Base-by-base conservation (phyloP, 2,329 filamentous ascomycete genomes). In the Cladophialophora chaetospira region DNA sequence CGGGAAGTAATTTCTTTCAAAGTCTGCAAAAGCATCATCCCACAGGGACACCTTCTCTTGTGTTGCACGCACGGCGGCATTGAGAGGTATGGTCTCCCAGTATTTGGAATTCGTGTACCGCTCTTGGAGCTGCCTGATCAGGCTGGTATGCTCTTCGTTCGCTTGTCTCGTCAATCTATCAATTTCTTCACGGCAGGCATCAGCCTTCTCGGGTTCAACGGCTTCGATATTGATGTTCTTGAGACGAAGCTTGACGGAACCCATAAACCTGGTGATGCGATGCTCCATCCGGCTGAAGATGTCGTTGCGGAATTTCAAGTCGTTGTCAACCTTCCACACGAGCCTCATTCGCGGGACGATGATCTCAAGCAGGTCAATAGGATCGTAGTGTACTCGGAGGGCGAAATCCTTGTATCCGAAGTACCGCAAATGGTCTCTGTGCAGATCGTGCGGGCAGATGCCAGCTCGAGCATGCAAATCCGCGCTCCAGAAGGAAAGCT, bases 281-380 rank as follows among this genome's bases (percentile, higher is more conserved):
- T 91, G 86, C 68, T 96, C 89, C 60, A 88, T 88, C 68, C 87
- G 88, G 19, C 79, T 80, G 69, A 89, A 99, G 28, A 96, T 85
- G 21, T 96, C 91, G 66, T 99, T 99, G 72, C 96, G 96, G 66
- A 99, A 81, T 63, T 82, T 88, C 46, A 99, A 76, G 69, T 99
- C 94, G 62, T 95, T 89, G 65, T 96, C 93, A 23, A 99, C 94
- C 71, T 97, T 97, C 93, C 95, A 99, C 0, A 93, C 97, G 49
- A 99, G 88, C 53, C 89, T 85, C 23, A 91, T 85, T 55, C 92
- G 84, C 1, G 94, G 94, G 2, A 97, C 94, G 50, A 96, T 87
- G 58, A 99, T 92, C 71, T 99, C 95, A 33, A 97, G 86, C 5
- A 99, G 82, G 64, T 94, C 90, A 55, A 99, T 92, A 0, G 88